Evolutionary conservation across 768 basidiomycete genomes (phyloP).

Genomic region (Psilocybe cubensis): DNA sequence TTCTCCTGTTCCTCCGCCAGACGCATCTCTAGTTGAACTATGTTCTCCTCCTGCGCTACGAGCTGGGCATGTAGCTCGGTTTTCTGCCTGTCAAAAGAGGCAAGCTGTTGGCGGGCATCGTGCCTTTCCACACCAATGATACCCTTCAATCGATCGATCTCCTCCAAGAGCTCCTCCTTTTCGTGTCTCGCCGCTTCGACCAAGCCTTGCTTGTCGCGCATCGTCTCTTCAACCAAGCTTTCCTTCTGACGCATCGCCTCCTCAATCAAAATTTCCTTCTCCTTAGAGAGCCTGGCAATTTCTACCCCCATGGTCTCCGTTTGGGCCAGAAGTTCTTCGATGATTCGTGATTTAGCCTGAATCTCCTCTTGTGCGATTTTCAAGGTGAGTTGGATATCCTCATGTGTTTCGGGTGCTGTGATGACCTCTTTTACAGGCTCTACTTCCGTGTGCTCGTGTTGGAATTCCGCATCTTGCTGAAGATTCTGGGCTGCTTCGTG

Average conservation of each 20-base stretch:
- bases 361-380: conserved; percentile 10
- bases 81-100: conserved; percentile 23
- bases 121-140: conserved; percentile 18
- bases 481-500: not conserved
- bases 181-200: conserved; percentile 7
- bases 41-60: not conserved
- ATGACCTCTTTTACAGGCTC: not conserved
- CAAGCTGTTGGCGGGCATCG: conserved; percentile 14
- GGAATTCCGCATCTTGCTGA: not conserved
- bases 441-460: not conserved
- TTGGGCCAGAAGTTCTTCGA: conserved; percentile 10
- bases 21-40: not conserved
- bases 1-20: conserved; percentile 13
- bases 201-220: too few relatives aligned
- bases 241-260: conserved; percentile 12
- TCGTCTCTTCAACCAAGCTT: conserved; percentile 14
- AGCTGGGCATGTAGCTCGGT: not conserved
- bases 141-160: conserved; percentile 17
- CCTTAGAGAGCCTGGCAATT: conserved; percentile 6
- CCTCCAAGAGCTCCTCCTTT: conserved; percentile 14
- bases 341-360: conserved; percentile 3
- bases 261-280: conserved; percentile 15
- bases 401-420: not conserved
- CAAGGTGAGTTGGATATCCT: conserved; percentile 10
- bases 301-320: conserved; percentile 4